These are phyloP conservation scores for Acacia crassicarpa DNA, from an alignment of 306 rosid genomes.

Conservation along the genomic window DNA sequence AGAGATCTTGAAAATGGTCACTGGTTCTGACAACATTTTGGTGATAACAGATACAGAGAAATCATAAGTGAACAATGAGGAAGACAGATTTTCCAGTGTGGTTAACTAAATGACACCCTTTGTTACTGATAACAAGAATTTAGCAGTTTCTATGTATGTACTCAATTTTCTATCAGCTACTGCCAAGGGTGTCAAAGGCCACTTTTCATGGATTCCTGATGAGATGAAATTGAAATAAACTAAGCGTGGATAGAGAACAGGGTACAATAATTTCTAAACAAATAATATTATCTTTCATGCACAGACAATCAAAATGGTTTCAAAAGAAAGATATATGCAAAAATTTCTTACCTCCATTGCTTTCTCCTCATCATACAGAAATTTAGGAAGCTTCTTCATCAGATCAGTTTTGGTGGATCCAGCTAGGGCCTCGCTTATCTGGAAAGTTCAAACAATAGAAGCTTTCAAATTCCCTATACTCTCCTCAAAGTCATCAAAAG, in stretches of 20 bases:
- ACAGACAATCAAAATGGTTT: not conserved
- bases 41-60: not conserved
- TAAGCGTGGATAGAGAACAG: not conserved
- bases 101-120: not conserved
- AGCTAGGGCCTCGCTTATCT: not conserved
- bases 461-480: not conserved
- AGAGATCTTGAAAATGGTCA: not conserved
- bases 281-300: not conserved
- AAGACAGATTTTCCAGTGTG: not conserved
- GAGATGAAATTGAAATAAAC: not conserved
- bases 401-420: not conserved
- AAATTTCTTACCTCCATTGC: not conserved
- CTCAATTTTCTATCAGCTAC: not conserved
- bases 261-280: not conserved
- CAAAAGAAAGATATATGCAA: not conserved
- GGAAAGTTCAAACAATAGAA: not conserved
- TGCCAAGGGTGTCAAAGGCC: not conserved
- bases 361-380: not conserved
- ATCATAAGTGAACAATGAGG: not conserved
- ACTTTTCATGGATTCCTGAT: not conserved
- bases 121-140: not conserved
- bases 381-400: constrained; percentile 6
- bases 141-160: not conserved
- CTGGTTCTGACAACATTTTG: not conserved
- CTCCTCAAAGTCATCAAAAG: not conserved